Base-by-base conservation (phyloP, 768 basidiomycete genomes). In the Russula olivacea region DNA sequence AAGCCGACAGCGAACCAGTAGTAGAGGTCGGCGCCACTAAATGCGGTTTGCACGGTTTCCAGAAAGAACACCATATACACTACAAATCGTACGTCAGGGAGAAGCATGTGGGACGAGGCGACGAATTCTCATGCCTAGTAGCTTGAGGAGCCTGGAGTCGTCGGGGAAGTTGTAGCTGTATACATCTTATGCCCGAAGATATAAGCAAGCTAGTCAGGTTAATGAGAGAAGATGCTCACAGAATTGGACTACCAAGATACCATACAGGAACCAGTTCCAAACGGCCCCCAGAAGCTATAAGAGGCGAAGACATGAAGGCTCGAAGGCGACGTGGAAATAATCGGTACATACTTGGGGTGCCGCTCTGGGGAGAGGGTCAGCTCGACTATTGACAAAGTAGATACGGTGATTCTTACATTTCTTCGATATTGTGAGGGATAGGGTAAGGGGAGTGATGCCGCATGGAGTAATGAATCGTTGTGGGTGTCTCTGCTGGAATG, bases 1-100 rank as follows among this genome's bases (percentile, higher is more conserved):
- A 71, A 73, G 17, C 71, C 70, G 1, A 70, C 51, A 19, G 56
- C 69, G 61, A 69, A 74, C 69, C 70, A 71, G 60, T 71, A 69
- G 61, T 70, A 70, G 30, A 66, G 61, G 58, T 75, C 73, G 2
- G 64, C 68, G 11, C 69, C 70, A 41, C 55, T 65, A n/a, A 74
- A 65, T 15, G 61, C 55, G 1, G 68, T 66, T 56, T 74, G 73
- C 10, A 68, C 17, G 0, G 68, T 65, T 60, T 73, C 72, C n/a
- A 68, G n/a, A 5, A 69, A 28, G 40, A 71, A 70, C 21, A 72
- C 45, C 49, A 47, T 25, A 54, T 71, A 72, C 0, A 74, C 74
- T 74, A n/a, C 15, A 34, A 30, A 55, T n/a, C 28, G 10, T 43
- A 21, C 8, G 17, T 50, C 43, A 32, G 30, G 28, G n/a, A 52